Conservation (phyloP, 495 filamentous ascomycete species). For the Aspergillus leporis region DNA sequence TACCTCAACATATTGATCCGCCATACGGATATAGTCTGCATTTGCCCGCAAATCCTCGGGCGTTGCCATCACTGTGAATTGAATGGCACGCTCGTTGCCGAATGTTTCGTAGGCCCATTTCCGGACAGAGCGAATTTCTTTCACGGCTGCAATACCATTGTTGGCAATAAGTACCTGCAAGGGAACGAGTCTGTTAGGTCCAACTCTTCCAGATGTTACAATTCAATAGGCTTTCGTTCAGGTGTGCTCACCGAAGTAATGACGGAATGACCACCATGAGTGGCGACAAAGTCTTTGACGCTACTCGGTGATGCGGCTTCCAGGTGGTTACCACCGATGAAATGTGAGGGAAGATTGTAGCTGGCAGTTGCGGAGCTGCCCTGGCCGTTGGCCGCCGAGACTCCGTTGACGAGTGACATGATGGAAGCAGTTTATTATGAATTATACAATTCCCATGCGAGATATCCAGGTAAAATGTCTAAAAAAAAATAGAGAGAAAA, state of each 20-base stretch:
- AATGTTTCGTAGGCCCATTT: slow-evolving; percentile 99
- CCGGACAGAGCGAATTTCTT: slow-evolving; percentile 95
- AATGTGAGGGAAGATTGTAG: slow-evolving; percentile 82
- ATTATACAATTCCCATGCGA: slow-evolving; percentile 28
- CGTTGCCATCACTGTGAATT: slow-evolving; percentile 99
- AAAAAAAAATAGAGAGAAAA: background rate
- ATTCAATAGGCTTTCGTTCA: background rate
- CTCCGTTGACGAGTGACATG: slow-evolving; percentile 44
- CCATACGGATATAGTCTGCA: slow-evolving; percentile 99
- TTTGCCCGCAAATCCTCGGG: slow-evolving; percentile 98
- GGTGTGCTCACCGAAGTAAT: slow-evolving; percentile 80
- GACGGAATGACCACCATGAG: slow-evolving; percentile 90
- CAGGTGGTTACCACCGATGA: slow-evolving; percentile 91
- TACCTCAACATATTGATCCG: slow-evolving; percentile 98
- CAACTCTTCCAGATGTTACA: background rate
- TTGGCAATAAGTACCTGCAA: slow-evolving; percentile 94
- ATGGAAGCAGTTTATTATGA: slow-evolving; percentile 28
- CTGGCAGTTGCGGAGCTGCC: slow-evolving; percentile 68
- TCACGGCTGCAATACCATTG: slow-evolving; percentile 99
- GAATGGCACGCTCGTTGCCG: slow-evolving; percentile 95
- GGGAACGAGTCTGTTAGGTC: slow-evolving; percentile 4
- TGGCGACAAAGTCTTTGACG: slow-evolving; percentile 93
- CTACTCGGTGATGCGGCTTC: slow-evolving; percentile 72
- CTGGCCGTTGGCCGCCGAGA: slow-evolving; percentile 49
- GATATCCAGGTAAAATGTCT: background rate